phyloP scores from a whole-genome alignment of 2,329 filamentous ascomycete species.

The Alternaria conjuncta region DNA sequence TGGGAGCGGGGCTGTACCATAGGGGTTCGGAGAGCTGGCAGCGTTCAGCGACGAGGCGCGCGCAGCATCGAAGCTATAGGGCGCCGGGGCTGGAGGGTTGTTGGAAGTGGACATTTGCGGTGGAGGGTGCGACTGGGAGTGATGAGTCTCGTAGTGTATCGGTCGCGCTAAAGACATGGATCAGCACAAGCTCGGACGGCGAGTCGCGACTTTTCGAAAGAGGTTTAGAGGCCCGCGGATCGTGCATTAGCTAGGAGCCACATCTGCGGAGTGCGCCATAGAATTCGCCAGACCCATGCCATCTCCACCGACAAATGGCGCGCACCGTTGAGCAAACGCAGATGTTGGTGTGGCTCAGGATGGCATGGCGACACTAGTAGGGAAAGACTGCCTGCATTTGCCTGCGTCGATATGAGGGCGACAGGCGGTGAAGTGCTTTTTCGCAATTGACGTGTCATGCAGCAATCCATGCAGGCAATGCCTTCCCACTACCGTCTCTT shows the following conservation, averaged over 20 bases:
- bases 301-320: slow-evolving; percentile 15
- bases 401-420: not conserved
- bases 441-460: slow-evolving; percentile 24
- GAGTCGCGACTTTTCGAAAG: slow-evolving; percentile 21
- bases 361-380: slow-evolving; percentile 4
- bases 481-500: slow-evolving; percentile 7
- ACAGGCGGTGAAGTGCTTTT: slow-evolving; percentile 13
- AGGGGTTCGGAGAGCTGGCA: slow-evolving; percentile 41
- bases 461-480: slow-evolving; percentile 15
- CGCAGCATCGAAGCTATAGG: slow-evolving; percentile 51
- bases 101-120: slow-evolving; percentile 44
- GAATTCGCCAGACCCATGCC: slow-evolving; percentile 26
- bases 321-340: slow-evolving; percentile 8
- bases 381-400: slow-evolving; percentile 6
- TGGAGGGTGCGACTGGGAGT: slow-evolving; percentile 39
- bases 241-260: slow-evolving; percentile 37
- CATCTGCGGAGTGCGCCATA: slow-evolving; percentile 32
- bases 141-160: slow-evolving; percentile 34
- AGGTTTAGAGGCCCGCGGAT: slow-evolving; percentile 19
- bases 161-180: slow-evolving; percentile 36
- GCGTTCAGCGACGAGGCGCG: slow-evolving; percentile 54
- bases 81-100: slow-evolving; percentile 44
- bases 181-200: slow-evolving; percentile 19
- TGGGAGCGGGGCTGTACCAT: slow-evolving; percentile 37
- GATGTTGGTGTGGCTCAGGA: slow-evolving; percentile 4